Conservation (phyloP, 2,329 filamentous ascomycete species). For the Alternaria panax region DNA sequence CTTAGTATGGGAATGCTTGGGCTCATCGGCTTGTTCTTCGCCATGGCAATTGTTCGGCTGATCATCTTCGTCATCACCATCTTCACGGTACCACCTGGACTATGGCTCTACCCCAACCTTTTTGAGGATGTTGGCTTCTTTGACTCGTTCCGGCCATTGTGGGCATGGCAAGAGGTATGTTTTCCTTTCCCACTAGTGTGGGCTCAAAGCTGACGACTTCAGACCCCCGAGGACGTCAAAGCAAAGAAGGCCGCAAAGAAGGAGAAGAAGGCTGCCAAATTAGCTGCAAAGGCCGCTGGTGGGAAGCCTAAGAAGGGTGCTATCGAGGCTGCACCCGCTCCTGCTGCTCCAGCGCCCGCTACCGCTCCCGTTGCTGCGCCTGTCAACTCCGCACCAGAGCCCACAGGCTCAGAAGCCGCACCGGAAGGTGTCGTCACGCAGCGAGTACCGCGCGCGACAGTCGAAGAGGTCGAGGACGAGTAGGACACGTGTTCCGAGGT, state of each 20-base stretch:
- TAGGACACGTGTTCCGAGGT: neutral
- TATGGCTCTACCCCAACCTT: constrained; percentile 98
- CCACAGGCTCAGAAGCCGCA: constrained; percentile 39
- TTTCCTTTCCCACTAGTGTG: neutral
- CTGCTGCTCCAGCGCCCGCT: neutral
- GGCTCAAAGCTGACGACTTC: neutral
- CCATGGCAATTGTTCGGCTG: constrained; percentile 95
- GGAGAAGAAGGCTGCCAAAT: constrained; percentile 46
- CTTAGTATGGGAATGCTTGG: constrained; percentile 92
- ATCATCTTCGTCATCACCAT: constrained; percentile 95
- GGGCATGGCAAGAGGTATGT: constrained; percentile 95
- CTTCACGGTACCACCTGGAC: constrained; percentile 80
- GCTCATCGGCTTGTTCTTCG: constrained; percentile 90
- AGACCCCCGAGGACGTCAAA: constrained; percentile 54
- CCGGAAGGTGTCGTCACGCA: constrained; percentile 34
- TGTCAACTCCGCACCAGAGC: constrained; percentile 35
- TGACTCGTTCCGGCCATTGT: constrained; percentile 93
- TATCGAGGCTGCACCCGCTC: constrained; percentile 33
- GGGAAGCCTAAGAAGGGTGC: constrained; percentile 46
- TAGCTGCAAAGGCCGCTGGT: constrained; percentile 39
- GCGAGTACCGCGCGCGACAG: constrained; percentile 43
- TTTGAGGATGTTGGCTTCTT: constrained; percentile 99
- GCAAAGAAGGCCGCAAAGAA: constrained; percentile 55
- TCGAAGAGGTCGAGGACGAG: constrained; percentile 50
- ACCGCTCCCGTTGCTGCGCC: constrained; percentile 17